These are phyloP conservation scores for Entrophospora sp. DNA, from an alignment of 192 early-diverging fungal genomes.

Conservation along the genomic window DNA sequence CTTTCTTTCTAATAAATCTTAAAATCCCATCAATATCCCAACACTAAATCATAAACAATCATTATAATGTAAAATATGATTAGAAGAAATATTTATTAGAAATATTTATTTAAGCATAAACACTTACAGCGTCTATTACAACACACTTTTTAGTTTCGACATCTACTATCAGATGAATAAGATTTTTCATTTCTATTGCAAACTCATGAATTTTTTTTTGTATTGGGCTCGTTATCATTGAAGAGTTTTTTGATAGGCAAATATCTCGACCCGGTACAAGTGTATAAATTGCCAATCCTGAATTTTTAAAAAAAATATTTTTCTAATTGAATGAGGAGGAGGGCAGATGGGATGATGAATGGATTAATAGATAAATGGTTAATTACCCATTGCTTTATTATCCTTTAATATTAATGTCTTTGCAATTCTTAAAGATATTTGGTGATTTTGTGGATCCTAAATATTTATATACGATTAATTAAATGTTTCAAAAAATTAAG, in stretches of 20 bases:
- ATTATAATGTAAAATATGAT: slow-evolving; percentile 38
- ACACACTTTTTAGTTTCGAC: slow-evolving; percentile 55
- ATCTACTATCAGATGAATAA: slow-evolving; percentile 73
- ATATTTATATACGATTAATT: background rate
- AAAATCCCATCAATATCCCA: slow-evolving; percentile 87
- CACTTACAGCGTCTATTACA: slow-evolving; percentile 71
- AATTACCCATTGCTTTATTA: slow-evolving; percentile 42
- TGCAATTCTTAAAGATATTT: slow-evolving; percentile 39
- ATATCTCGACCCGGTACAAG: slow-evolving; percentile 66
- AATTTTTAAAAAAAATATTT: no score
- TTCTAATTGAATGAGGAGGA: no score
- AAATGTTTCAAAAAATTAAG: background rate
- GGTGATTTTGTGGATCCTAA: slow-evolving; percentile 37
- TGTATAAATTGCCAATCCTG: slow-evolving; percentile 53
- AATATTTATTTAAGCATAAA: background rate
- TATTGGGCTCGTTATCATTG: slow-evolving; percentile 51
- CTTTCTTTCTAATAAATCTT: slow-evolving; percentile 44
- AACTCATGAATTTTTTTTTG: slow-evolving; percentile 66
- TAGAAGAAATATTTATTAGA: background rate
- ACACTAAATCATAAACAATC: slow-evolving; percentile 44
- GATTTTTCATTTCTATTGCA: slow-evolving; percentile 80
- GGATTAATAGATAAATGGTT: background rate
- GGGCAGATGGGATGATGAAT: no score
- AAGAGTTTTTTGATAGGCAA: slow-evolving; percentile 35
- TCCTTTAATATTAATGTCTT: slow-evolving; percentile 44